Base-by-base conservation (phyloP, 768 basidiomycete genomes). In the Boletus rufocinnamomeus region DNA sequence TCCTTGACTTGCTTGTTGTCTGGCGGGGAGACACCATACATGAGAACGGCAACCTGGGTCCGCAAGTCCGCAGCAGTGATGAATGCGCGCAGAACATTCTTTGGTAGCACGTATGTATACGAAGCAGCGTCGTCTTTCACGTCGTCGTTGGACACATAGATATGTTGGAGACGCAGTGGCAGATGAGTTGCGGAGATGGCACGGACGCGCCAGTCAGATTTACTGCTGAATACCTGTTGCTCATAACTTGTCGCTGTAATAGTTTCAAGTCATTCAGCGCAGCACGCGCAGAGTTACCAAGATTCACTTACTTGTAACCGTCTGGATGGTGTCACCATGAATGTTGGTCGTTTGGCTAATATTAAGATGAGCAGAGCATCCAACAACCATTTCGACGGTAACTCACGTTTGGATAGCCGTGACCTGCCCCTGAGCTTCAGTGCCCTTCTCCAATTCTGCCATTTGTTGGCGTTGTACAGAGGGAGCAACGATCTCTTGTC, bases 1-100 rank as follows among this genome's bases (percentile, higher is more conserved):
- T 99, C 97, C 77, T 98, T 97, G 61, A 99, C 97, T 74, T 95
- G 95, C 63, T 92, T 90, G 80, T 98, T 98, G 74, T 98, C 96
- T 6, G 92, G 84, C 4, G 96, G 95, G 7, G 94, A 95, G 21
- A 82, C 82, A 62, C 97, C 97, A 70, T 97, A 99, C 57, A 99
- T 71, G 81, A 87, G 98, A 4, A 88, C 96, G 0, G 94, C 94
- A 37, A 98, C 91, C 75, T 98, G 96, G 3, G 97, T 97, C 38
- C 97, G 91, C 35, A 98, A 82, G 75, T 99, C 97, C 27, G 95
- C 85, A 21, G 93, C 89, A 23, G 89, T 84, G 66, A 98, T 90
- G 78, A 99, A 98, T 3, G 94, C 89, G 48, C 92, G 89, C 34
- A 99, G 80, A 53, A 98, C 82, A 73, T 99, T 99, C 83, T 99